phyloP scores from a whole-genome alignment of 345 rosid species.

The Reutealis trisperma region DNA sequence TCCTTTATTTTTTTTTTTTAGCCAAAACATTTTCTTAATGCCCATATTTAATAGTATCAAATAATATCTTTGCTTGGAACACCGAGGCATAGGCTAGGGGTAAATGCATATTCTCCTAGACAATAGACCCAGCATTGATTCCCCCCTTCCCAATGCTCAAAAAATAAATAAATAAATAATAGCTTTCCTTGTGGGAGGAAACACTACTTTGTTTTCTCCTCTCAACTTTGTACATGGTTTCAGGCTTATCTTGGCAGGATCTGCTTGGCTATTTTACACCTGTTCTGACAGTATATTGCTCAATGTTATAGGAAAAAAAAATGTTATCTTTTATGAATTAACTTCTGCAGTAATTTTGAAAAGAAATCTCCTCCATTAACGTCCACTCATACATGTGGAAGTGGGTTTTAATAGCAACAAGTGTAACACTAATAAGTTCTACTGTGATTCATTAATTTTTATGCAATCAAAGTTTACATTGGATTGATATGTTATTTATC shows the following conservation, averaged over 20 bases:
- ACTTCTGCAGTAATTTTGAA: too few species aligned
- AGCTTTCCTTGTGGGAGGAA: too few species aligned
- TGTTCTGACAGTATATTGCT: too few species aligned
- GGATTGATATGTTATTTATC: neutral
- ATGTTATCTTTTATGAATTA: too few species aligned
- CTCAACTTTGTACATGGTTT: neutral
- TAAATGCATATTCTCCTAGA: too few species aligned
- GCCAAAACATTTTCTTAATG: neutral
- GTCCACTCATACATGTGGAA: neutral
- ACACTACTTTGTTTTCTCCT: neutral
- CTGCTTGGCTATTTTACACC: neutral
- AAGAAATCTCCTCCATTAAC: neutral
- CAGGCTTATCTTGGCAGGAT: neutral
- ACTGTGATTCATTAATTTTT: neutral
- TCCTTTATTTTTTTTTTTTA: neutral
- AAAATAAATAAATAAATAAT: too few species aligned
- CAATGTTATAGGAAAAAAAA: too few species aligned
- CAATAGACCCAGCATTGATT: too few species aligned
- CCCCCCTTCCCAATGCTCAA: too few species aligned
- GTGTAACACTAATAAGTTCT: neutral
- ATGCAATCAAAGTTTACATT: neutral
- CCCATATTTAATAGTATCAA: neutral
- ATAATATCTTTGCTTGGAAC: too few species aligned
- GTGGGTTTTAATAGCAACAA: neutral
- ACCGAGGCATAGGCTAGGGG: too few species aligned